Evolutionary conservation across 1,284 basidiomycete species (phyloP), one percentile per base, ranked within the genome.

Genomic region (Leccinum subrobustum): DNA sequence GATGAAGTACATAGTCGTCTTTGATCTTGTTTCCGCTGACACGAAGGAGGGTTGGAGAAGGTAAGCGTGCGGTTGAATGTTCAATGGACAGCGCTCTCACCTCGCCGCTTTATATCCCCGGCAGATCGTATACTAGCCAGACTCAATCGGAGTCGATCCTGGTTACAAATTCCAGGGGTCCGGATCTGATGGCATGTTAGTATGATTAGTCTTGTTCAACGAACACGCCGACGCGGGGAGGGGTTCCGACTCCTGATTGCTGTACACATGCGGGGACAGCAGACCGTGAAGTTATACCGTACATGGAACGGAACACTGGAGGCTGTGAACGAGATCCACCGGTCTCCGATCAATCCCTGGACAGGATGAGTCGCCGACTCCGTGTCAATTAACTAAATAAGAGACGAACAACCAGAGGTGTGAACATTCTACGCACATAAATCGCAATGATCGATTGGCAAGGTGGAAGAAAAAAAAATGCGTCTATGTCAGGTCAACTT

Each of bases 91-190:
- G 8, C 25, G 6, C 37, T 18, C 29, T 31, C 50, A 1, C 16
- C 33, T 20, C 14, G 7, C 51, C 55, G 25, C 63, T 70, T 68
- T 68, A 68, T 71, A 68, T 51, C 58, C 57, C 25, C 3, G n/a
- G 6, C 12, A 18, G 47, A 16, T 1, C 47, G 27, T 29, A 56
- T 33, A 25, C 12, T 50, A 35, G 42, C 48, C 7, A 18, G 48
- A 39, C 16, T 31, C n/a, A 18, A 16, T 50, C 18, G 12, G 25
- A 25, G 20, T 29, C 51, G 12, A 25, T 5, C 20, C 5, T 14
- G 23, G 5, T 29, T 31, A 9, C 11, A 9, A 59, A 57, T 31
- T 52, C 9, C 25, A 5, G n/a, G 18, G 37, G 16, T 48, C 23
- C 16, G 31, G 44, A 35, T 18, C 29, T 31, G 18, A 63, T 31